phyloP scores from a whole-genome alignment of 345 rosid genomes.

The Eucalyptus caleyi region DNA sequence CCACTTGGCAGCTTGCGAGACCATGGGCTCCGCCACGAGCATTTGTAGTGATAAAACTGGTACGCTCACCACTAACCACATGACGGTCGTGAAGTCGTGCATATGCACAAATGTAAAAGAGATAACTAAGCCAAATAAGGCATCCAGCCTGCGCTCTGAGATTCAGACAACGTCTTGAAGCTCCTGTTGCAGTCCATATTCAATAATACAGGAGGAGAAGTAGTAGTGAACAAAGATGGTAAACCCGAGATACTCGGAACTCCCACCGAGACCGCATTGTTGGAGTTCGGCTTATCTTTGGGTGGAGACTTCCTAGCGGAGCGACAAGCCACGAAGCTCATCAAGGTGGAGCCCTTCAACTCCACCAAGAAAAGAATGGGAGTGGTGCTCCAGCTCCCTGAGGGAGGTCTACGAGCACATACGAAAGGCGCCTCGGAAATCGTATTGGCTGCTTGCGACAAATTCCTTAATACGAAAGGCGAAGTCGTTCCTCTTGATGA shows the following conservation, averaged over 20 bases:
- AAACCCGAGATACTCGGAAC: slow-evolving; percentile 72
- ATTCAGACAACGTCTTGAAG: slow-evolving; percentile 36
- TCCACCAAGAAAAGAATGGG: slow-evolving; percentile 94
- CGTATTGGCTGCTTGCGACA: slow-evolving; percentile 72
- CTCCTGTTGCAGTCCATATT: slow-evolving; percentile 73
- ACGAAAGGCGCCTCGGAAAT: slow-evolving; percentile 93
- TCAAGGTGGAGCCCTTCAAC: slow-evolving; percentile 89
- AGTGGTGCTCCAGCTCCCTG: slow-evolving; percentile 59
- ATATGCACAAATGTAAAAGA: slow-evolving; percentile 58
- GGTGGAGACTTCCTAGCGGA: slow-evolving; percentile 71
- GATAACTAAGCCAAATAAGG: slow-evolving; percentile 12
- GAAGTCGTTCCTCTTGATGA: slow-evolving; percentile 66
- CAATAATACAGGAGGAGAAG: slow-evolving; percentile 85
- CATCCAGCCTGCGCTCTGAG: slow-evolving; percentile 40
- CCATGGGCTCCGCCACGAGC: slow-evolving; percentile 95
- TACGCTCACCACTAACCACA: slow-evolving; percentile 81
- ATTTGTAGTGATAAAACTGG: slow-evolving; percentile 96
- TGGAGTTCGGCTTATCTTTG: slow-evolving; percentile 72
- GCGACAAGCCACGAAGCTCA: slow-evolving; percentile 34
- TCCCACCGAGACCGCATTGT: slow-evolving; percentile 80
- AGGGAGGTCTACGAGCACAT: slow-evolving; percentile 58
- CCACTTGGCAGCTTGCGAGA: slow-evolving; percentile 91
- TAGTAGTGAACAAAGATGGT: slow-evolving; percentile 53
- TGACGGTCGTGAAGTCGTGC: slow-evolving; percentile 91
- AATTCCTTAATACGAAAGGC: slow-evolving; percentile 56